Percentiles rank a stretch among this genome's conserved stretches.
Conservation (phyloP, 352 stramenopile species). For the Elongisporangium undulatum region DNA sequence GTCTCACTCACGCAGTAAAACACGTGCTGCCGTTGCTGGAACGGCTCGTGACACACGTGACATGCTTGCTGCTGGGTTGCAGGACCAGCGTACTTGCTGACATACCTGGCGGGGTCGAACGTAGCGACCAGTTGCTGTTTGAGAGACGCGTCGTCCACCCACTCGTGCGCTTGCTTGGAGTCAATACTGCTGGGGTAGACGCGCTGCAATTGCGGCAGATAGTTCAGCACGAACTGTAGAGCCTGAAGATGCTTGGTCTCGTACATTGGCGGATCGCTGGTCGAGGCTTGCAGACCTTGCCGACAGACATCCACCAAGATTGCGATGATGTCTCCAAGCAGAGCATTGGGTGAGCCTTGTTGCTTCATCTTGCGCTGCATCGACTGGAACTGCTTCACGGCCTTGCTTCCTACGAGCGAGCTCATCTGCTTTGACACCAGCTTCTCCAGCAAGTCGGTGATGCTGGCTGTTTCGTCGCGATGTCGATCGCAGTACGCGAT, state of each 20-base stretch:
- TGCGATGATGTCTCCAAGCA: conserved; percentile 34
- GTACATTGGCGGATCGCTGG: conserved; percentile 46
- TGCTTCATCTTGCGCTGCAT: conserved; percentile 39
- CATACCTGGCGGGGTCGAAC: conserved; percentile 49
- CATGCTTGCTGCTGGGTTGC: conserved; percentile 55
- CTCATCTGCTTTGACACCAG: conserved; percentile 49
- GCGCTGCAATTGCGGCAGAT: conserved; percentile 58
- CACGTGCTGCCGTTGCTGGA: conserved; percentile 69
- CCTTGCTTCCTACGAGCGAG: conserved; percentile 45
- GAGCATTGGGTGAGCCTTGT: conserved; percentile 17
- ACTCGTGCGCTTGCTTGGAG: conserved; percentile 11
- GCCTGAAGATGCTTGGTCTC: conserved; percentile 60
- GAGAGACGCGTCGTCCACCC: conserved; percentile 48
- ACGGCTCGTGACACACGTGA: conserved; percentile 62
- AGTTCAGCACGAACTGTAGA: conserved; percentile 61
- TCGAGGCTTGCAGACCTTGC: conserved; percentile 40
- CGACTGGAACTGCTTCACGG: conserved; percentile 38
- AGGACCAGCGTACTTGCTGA: conserved; percentile 52
- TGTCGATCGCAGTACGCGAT: conserved; percentile 71
- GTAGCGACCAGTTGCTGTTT: conserved; percentile 40
- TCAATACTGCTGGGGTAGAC: conserved; percentile 38
- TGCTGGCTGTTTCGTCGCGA: conserved; percentile 23
- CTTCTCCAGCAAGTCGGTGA: conserved; percentile 41
- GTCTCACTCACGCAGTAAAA: conserved; percentile 60
- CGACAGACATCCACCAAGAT: conserved; percentile 50